Evolutionary conservation across 108 stramenopile species (phyloP).

Genomic region (Chaetoceros tenuissimus): DNA sequence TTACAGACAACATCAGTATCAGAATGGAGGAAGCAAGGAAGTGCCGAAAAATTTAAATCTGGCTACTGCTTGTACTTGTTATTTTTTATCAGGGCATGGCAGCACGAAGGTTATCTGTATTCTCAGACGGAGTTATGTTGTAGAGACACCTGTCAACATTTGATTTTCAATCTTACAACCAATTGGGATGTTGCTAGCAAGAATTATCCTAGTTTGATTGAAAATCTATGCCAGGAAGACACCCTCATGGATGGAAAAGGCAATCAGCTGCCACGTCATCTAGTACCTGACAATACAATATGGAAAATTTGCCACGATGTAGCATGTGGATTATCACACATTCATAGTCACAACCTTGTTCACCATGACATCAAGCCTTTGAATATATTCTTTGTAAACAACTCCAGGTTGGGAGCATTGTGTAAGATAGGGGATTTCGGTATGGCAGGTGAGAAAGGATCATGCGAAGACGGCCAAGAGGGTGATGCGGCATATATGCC

Average conservation of each 20-base stretch:
- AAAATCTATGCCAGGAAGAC: conserved; percentile 15
- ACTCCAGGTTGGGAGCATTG: conserved; percentile 55
- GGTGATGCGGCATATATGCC: conserved; percentile 78
- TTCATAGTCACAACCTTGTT: conserved; percentile 67
- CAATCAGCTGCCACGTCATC: conserved; percentile 12
- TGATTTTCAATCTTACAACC: conserved; percentile 46
- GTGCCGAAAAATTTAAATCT: conserved; percentile 13
- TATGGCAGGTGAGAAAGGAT: conserved; percentile 62
- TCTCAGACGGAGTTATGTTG: conserved; percentile 81
- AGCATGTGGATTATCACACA: conserved; percentile 62
- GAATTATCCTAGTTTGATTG: conserved; percentile 53
- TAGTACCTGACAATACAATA: conserved; percentile 54
- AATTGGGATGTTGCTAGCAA: conserved; percentile 41
- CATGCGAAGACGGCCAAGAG: conserved; percentile 72
- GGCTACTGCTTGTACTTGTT: conserved; percentile 64
- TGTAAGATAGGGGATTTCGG: conserved; percentile 88
- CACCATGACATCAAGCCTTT: conserved; percentile 84
- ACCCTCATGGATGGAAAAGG: conserved; percentile 2
- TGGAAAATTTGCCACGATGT: conserved; percentile 86
- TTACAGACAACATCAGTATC: conserved; percentile 41
- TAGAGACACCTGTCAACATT: conserved; percentile 64
- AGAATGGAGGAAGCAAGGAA: neutral
- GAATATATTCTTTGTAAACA: conserved; percentile 63
- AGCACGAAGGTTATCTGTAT: conserved; percentile 74
- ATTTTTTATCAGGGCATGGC: conserved; percentile 79